Conservation (phyloP, 2,329 filamentous ascomycete species). For the Trichoderma sp. region DNA sequence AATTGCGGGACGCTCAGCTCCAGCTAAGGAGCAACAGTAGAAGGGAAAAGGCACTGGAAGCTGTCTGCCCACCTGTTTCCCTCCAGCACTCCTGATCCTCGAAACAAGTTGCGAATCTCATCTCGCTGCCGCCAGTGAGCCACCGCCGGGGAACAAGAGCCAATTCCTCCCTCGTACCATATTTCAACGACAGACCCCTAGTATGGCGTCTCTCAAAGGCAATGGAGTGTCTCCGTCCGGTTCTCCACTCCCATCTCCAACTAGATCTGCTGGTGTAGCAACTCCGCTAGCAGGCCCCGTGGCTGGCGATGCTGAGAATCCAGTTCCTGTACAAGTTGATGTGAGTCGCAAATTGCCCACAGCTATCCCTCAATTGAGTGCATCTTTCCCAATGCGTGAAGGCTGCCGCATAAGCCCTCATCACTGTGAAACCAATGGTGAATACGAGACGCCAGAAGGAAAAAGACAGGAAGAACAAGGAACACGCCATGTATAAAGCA, state of each 20-base stretch:
- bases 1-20: background rate
- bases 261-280: background rate
- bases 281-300: conserved; percentile 9
- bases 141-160: background rate
- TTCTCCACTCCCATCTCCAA: conserved; percentile 9
- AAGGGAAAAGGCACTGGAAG: background rate
- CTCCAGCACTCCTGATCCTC: background rate
- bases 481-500: background rate
- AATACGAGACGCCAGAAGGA: background rate
- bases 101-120: background rate
- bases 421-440: background rate
- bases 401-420: background rate
- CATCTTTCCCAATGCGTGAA: background rate
- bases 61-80: background rate
- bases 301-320: conserved; percentile 25
- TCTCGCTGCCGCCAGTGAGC: background rate
- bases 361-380: background rate
- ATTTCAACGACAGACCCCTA: background rate
- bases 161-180: background rate
- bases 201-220: conserved; percentile 10
- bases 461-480: background rate
- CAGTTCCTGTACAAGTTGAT: conserved; percentile 33
- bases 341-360: conserved; percentile 23
- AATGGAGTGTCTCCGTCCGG: background rate
- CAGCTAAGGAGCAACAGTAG: background rate